A percentile compares a stretch with the other conserved stretches of the same genome.
These are phyloP conservation scores for Stropharia rugosoannulata DNA, from an alignment of 768 basidiomycete genomes.

Conservation along the genomic window DNA sequence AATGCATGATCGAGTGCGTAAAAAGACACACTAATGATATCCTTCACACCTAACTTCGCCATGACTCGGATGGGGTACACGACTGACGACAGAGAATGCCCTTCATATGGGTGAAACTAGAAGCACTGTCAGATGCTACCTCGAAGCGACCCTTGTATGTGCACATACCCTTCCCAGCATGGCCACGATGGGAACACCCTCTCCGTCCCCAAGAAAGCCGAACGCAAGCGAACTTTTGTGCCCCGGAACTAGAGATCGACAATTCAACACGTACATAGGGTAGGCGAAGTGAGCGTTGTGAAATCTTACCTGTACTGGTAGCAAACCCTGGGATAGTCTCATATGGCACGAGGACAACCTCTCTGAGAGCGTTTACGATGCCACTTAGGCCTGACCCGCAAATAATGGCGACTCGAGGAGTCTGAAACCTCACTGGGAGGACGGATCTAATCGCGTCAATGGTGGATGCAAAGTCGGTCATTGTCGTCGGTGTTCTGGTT, in stretches of 20 bases:
- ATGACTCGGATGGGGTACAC: slow-evolving; percentile 80
- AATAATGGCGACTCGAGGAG: slow-evolving; percentile 76
- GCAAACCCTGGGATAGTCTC: slow-evolving; percentile 69
- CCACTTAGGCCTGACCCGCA: slow-evolving; percentile 87
- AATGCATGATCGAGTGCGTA: not conserved
- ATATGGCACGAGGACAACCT: slow-evolving; percentile 64
- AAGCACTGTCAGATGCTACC: slow-evolving; percentile 6
- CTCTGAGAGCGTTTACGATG: slow-evolving; percentile 58
- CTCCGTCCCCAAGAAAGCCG: slow-evolving; percentile 63
- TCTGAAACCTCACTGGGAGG: slow-evolving; percentile 34
- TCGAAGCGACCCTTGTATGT: not conserved
- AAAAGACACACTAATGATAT: slow-evolving; percentile 65
- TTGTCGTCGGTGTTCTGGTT: no score
- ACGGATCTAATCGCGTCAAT: slow-evolving; percentile 29
- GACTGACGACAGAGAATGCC: slow-evolving; percentile 65
- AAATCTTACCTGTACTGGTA: slow-evolving; percentile 65
- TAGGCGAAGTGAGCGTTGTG: not conserved
- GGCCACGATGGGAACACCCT: slow-evolving; percentile 78
- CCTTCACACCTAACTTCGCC: slow-evolving; percentile 72
- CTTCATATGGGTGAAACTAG: slow-evolving; percentile 87
- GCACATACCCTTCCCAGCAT: slow-evolving; percentile 80
- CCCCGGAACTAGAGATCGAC: slow-evolving; percentile 56
- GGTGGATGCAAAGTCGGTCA: slow-evolving; percentile 21
- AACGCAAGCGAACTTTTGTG: slow-evolving; percentile 83
- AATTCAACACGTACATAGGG: not conserved